phyloP scores from a whole-genome alignment of 1,139 yeast species.

The Sugiyamaella pinicola region DNA sequence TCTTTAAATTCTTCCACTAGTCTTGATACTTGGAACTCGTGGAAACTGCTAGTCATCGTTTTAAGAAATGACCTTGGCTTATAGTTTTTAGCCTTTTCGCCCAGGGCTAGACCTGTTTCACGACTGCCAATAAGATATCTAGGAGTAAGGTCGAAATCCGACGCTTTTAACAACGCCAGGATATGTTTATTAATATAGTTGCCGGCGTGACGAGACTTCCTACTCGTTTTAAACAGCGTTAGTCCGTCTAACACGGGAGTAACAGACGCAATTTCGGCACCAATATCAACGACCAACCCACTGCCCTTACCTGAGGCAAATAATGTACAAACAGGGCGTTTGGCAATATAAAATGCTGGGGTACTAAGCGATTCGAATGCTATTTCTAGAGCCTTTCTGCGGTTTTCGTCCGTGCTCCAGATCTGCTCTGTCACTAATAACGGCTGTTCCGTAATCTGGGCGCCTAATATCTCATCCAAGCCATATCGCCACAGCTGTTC shows the following conservation, averaged over 20 bases:
- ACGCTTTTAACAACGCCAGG: slow-evolving; percentile 32
- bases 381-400: slow-evolving; percentile 72
- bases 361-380: slow-evolving; percentile 72
- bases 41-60: slow-evolving; percentile 34
- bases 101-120: slow-evolving; percentile 36
- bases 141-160: slow-evolving; percentile 36
- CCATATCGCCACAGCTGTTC: slow-evolving; percentile 45
- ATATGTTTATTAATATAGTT: slow-evolving; percentile 40
- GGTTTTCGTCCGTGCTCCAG: slow-evolving; percentile 74
- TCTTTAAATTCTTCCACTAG: slow-evolving; percentile 66
- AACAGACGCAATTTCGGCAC: slow-evolving; percentile 80
- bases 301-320: slow-evolving; percentile 93
- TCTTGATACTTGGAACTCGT: slow-evolving; percentile 37
- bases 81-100: slow-evolving; percentile 43
- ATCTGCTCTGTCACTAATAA: slow-evolving; percentile 79
- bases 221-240: slow-evolving; percentile 58
- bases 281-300: slow-evolving; percentile 90
- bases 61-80: slow-evolving; percentile 39
- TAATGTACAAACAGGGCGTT: slow-evolving; percentile 85
- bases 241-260: slow-evolving; percentile 96
- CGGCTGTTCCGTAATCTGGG: slow-evolving; percentile 70
- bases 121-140: slow-evolving; percentile 40
- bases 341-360: slow-evolving; percentile 85
- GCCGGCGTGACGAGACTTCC: slow-evolving; percentile 44
- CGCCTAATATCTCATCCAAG: slow-evolving; percentile 47